Percentiles rank a stretch among this genome's conserved stretches.
Conservation (phyloP, 2,329 filamentous ascomycete genomes). For the Aspergillus piperis region DNA sequence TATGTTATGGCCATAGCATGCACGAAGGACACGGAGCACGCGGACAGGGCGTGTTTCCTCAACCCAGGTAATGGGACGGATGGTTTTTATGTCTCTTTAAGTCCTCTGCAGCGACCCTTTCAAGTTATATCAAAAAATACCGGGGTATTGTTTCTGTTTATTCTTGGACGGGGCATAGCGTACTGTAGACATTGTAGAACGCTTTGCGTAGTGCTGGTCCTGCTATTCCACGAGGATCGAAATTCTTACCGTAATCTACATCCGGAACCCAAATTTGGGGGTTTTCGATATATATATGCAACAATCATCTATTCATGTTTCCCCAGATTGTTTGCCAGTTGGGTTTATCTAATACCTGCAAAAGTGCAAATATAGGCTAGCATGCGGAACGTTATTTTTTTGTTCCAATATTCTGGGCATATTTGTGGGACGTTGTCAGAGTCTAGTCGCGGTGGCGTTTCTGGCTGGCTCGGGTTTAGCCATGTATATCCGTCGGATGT, state of each 20-base stretch:
- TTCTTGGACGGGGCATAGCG: neutral
- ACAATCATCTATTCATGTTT: too few species aligned
- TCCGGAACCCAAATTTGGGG: too few species aligned
- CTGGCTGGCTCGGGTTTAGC: neutral
- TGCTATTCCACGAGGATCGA: too few species aligned
- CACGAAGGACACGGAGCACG: constrained; percentile 41
- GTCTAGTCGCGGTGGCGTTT: too few species aligned
- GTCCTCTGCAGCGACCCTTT: constrained; percentile 43
- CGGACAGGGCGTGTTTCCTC: constrained; percentile 39
- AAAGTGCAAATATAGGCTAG: neutral
- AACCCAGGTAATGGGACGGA: constrained; percentile 36
- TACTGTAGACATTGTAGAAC: neutral
- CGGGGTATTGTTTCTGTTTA: constrained; percentile 32
- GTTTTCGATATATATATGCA: too few species aligned
- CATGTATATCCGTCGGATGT: constrained; percentile 1
- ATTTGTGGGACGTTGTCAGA: neutral
- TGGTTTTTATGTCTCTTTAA: constrained; percentile 43
- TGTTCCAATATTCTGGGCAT: neutral
- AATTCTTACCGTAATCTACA: too few species aligned
- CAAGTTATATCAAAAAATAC: constrained; percentile 44
- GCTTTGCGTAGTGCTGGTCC: neutral
- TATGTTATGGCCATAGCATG: constrained; percentile 47
- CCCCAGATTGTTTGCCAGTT: too few species aligned
- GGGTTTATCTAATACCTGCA: too few species aligned
- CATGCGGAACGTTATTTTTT: neutral